Conservation (phyloP, 495 filamentous ascomycete genomes). For the Cudoniella acicularis region DNA sequence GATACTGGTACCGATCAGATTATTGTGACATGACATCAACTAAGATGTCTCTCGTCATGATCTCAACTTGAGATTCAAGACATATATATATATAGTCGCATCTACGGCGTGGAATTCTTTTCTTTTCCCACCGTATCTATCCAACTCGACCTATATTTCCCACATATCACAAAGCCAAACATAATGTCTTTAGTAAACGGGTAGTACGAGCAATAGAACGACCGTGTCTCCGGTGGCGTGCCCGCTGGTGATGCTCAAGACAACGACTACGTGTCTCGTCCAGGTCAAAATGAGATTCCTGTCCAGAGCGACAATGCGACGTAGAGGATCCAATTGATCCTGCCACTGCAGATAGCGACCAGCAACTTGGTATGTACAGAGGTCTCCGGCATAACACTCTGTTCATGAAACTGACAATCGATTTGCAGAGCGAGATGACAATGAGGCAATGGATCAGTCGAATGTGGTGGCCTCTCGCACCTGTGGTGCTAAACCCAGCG, state of each 20-base stretch:
- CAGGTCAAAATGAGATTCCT: conserved; percentile 39
- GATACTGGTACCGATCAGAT: too few species aligned
- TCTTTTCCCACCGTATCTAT: too few species aligned
- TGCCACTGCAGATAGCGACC: conserved; percentile 43
- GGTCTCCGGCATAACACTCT: background rate
- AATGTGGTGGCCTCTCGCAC: conserved; percentile 34
- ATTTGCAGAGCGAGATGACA: conserved; percentile 29
- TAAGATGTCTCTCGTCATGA: too few species aligned
- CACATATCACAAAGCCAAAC: too few species aligned
- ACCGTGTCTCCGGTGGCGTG: too few species aligned
- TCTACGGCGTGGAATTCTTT: too few species aligned
- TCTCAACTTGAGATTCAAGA: too few species aligned
- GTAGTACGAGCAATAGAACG: too few species aligned
- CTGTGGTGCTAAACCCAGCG: conserved; percentile 27
- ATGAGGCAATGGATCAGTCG: conserved; percentile 33
- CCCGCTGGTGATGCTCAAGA: conserved; percentile 19
- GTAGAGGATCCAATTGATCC: conserved; percentile 46
- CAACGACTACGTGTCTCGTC: conserved; percentile 31
- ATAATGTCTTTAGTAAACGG: too few species aligned
- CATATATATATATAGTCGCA: too few species aligned
- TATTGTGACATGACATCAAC: too few species aligned
- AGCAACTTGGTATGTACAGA: conserved; percentile 41
- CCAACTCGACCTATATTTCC: too few species aligned
- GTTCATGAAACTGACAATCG: background rate
- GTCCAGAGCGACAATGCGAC: conserved; percentile 48